A percentile compares a stretch with the other conserved stretches of the same genome.
phyloP scores from a whole-genome alignment of 805 yeast genomes.

The Suhomyces vadensis region DNA sequence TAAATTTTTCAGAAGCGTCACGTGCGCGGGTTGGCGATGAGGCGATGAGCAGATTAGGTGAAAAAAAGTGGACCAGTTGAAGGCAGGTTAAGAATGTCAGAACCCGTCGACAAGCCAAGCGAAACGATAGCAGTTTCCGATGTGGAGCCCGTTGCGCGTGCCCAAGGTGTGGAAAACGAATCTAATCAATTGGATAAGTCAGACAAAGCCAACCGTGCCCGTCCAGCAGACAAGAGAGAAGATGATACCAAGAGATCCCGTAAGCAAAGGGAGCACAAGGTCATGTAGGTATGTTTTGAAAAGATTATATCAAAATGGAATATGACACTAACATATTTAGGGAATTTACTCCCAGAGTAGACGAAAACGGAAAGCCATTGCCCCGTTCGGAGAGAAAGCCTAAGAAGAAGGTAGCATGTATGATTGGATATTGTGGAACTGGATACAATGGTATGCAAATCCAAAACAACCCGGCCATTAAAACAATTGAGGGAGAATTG shows the following conservation, averaged over 20 bases:
- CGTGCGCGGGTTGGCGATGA: background rate
- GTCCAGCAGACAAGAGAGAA: constrained; percentile 21
- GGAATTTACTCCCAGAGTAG: constrained; percentile 47
- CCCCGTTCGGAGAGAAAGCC: constrained; percentile 67
- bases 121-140: background rate
- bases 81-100: background rate
- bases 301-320: background rate
- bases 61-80: background rate
- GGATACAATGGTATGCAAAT: constrained; percentile 97
- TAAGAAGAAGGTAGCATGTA: constrained; percentile 84
- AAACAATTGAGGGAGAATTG: constrained; percentile 88
- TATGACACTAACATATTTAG: constrained; percentile 17
- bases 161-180: background rate
- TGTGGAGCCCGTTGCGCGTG: background rate
- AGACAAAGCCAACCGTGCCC: constrained; percentile 29
- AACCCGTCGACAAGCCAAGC: no score
- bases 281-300: constrained; percentile 59
- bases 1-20: constrained; percentile 7
- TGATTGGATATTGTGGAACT: constrained; percentile 94
- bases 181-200: constrained; percentile 40
- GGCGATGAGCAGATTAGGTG: background rate
- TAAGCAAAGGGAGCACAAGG: constrained; percentile 34
- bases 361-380: constrained; percentile 62
- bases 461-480: constrained; percentile 71
- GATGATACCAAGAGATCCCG: constrained; percentile 22